Evolutionary conservation across 2,329 filamentous ascomycete genomes (phyloP).

Genomic region (Aspergillus jensenii): DNA sequence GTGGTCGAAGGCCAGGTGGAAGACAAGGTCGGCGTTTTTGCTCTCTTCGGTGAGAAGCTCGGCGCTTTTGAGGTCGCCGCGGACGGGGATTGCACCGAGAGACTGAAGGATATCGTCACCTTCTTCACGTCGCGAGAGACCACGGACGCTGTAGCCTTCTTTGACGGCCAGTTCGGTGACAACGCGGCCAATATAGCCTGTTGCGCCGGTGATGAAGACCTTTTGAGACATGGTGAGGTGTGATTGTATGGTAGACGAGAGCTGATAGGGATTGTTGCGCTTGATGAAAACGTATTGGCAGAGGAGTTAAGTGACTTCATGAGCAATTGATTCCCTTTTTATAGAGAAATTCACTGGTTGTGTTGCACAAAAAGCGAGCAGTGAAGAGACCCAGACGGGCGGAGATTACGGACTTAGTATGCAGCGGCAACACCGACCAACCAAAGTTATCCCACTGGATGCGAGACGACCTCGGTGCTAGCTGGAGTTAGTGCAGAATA

Average conservation of each 20-base stretch:
- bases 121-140: constrained; percentile 39
- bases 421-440: not conserved
- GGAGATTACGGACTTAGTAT: not conserved
- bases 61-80: constrained; percentile 38
- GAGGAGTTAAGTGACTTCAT: not conserved
- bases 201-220: constrained; percentile 46
- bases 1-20: constrained; percentile 46
- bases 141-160: constrained; percentile 43
- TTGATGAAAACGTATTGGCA: not conserved
- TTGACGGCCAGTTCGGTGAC: constrained; percentile 41
- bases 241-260: not conserved
- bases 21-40: constrained; percentile 36
- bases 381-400: not conserved
- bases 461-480: not conserved
- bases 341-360: not conserved
- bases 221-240: constrained; percentile 11
- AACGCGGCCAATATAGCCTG: constrained; percentile 45
- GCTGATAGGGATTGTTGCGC: not conserved
- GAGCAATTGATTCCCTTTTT: not conserved
- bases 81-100: constrained; percentile 34
- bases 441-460: not conserved
- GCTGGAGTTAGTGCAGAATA: not conserved
- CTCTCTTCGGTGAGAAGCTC: constrained; percentile 33
- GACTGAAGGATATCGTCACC: constrained; percentile 27
- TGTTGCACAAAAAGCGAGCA: not conserved